Base-by-base conservation (phyloP, 192 early-diverging fungal genomes). In the Coemansia brasiliensis region DNA sequence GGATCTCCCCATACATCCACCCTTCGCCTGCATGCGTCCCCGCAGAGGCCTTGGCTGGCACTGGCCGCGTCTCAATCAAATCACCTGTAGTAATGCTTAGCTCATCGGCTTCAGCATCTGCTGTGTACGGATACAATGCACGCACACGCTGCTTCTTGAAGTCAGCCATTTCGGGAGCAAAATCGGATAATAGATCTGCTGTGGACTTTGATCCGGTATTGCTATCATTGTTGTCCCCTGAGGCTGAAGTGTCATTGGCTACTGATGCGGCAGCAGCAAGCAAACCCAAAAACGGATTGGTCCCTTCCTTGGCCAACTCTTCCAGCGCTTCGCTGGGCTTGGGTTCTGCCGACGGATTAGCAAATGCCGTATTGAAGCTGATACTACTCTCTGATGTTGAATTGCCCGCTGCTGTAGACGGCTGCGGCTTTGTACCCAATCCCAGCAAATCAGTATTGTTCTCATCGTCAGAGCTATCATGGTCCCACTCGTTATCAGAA, bases 311-410 rank as follows among this genome's bases (percentile, higher is more conserved):
- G 38, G 25, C 38, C 59, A 40, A 35, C 39, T 22, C 54, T 24
- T 49, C 46, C 21, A 49, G 21, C 13, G 22, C 24, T 5, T 49
- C 46, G 46, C 46, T 49, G n/a, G 46, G 46, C 21, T 49, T 49
- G 10, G 46, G 22, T 12, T 49, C 46, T 12, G 35, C 35, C 2
- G 38, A 46, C 1, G 57, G 67, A 18, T 66, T 66, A 27, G 70
- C 70, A 62, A 76, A 76, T 3, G 73, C 73, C 20, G 73, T 76
- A 39, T 75, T 61, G 18, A 75, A 75, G 53, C 73, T 76, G 39
- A 69, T 59, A 25, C 26, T 63, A 55, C 73, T 76, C 1, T 26
- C 45, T 0, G 63, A 58, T 38, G 63, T 61, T 51, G 21, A 24
- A 4, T 38, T 38, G 21, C 20, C 9, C 2, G 43, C 20, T 42